Base-by-base conservation (phyloP, 805 yeast genomes). In the Limtongia smithiae region DNA sequence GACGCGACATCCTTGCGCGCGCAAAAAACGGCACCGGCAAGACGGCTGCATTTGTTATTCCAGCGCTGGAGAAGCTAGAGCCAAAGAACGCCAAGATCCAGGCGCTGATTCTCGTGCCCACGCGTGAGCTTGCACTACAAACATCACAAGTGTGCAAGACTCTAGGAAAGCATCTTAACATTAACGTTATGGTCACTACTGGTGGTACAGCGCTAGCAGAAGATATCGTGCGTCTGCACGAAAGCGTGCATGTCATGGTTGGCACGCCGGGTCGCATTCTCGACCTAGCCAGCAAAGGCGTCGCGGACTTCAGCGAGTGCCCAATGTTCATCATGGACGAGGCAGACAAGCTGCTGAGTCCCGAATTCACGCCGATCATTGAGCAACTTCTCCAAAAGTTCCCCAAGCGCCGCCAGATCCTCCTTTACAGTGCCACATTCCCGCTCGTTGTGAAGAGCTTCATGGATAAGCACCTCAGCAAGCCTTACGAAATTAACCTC, bases 11-110 rank as follows among this genome's bases (percentile, higher is more conserved):
- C 52, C 77, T 93, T 56, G 98, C 98, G 14, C 80, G 98, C 72
- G 97, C 98, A 37, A 93, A 93, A 68, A 93, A 93, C 70, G 98
- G 98, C 57, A 93, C 98, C 0, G 98, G 98, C 63, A 93, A 93
- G 67, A 93, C 98, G 7, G 98, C 97, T 1, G 95, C 98, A 5
- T 93, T 93, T 68, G 83, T 88, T 42, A 91, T 93, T 59, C 98
- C 98, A 44, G 79, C 95, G 25, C 75, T 93, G 63, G 95, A 93
- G 68, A 85, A 82, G 65, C 76, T 89, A 54, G 86, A 90, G 69
- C 90, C 97, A 48, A 85, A 87, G 64, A 60, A 81, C 42, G 79
- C 82, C 68, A 83, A 85, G 65, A 87, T 89, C 61, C 98, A 93
- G 70, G 93, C 95, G 6, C 78, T 93, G 52, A 87, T 93, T 51